These are phyloP conservation scores for Cucumis sativus DNA, from an alignment of 306 rosid genomes.

Conservation along the genomic window Cucumber_9930_V3 NC_026655.2:3844501-3845000, in stretches of 20 bases:
- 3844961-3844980: not conserved
- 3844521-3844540: not conserved
- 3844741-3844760: not conserved
- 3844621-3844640: not conserved
- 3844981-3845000: slow-evolving; percentile 1
- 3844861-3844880: slow-evolving; percentile 14
- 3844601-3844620: not conserved
- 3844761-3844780: not conserved
- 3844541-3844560: not conserved
- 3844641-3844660: not conserved
- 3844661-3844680: not conserved
- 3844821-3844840: not conserved
- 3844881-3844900: slow-evolving; percentile 89
- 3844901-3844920: slow-evolving; percentile 68
- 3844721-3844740: not conserved
- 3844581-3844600: slow-evolving; percentile 10
- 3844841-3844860: not conserved
- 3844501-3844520: not conserved
- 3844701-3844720: not conserved
- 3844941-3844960: not conserved
- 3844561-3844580: not conserved
- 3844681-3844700: not conserved
- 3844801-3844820: not conserved
- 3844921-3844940: slow-evolving; percentile 59
- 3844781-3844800: not conserved